A percentile compares a stretch with the other conserved stretches of the same genome.
Evolutionary conservation across 139 green algal genomes (phyloP).

Genomic region (Diplosphaera chodatii): DNA sequence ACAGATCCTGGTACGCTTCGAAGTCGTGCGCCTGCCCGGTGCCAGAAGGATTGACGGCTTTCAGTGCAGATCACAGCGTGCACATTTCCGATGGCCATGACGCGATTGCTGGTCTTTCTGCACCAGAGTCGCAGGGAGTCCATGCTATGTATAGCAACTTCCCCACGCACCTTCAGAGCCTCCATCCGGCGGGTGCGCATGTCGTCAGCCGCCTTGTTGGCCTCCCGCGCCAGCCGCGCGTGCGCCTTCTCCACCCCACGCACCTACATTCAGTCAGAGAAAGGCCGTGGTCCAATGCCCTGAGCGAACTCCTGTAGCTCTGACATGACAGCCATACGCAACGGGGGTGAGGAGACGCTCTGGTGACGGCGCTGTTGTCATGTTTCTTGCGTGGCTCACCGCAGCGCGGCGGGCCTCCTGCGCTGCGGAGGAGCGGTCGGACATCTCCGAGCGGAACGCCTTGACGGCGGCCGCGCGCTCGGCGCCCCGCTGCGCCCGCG

Average conservation of each 20-base stretch:
- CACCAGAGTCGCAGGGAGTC: too few species aligned
- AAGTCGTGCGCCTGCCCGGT: slow-evolving; percentile 92
- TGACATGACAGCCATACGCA: too few species aligned
- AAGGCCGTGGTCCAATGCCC: too few species aligned
- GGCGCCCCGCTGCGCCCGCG: slow-evolving; percentile 26
- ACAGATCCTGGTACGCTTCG: slow-evolving; percentile 89
- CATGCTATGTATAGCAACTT: too few species aligned
- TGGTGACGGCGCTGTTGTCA: too few species aligned
- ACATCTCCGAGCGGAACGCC: slow-evolving; percentile 5
- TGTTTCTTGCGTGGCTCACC: background rate
- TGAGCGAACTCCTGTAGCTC: too few species aligned
- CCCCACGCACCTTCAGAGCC: slow-evolving; percentile 68
- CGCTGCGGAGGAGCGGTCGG: slow-evolving; percentile 10
- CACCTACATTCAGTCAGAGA: too few species aligned
- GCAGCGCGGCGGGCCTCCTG: slow-evolving; percentile 18
- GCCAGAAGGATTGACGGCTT: too few species aligned
- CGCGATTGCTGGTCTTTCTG: too few species aligned
- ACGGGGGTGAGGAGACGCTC: too few species aligned
- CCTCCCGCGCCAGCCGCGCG: slow-evolving; percentile 43
- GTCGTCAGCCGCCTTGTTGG: slow-evolving; percentile 38
- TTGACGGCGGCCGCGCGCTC: slow-evolving; percentile 31
- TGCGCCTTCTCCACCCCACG: slow-evolving; percentile 39
- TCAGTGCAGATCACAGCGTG: too few species aligned
- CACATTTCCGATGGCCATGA: too few species aligned
- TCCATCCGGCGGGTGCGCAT: slow-evolving; percentile 48